phyloP scores from a whole-genome alignment of 2,329 filamentous ascomycete species.

The Paecilomyces niveus region DNA sequence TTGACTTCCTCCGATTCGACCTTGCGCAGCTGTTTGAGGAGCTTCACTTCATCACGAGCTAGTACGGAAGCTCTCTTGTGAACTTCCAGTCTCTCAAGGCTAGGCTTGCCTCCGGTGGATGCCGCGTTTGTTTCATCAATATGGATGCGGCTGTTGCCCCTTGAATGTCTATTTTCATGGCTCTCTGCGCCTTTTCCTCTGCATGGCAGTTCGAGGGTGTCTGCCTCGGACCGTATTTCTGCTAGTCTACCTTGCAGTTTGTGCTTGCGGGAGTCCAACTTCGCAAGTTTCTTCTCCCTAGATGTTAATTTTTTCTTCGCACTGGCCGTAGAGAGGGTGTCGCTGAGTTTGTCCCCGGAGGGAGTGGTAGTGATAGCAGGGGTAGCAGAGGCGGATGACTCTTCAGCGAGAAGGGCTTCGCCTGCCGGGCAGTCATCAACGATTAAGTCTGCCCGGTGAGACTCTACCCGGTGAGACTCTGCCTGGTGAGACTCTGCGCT shows the following conservation, averaged over 20 bases:
- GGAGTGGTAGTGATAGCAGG: neutral
- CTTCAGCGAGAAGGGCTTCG: neutral
- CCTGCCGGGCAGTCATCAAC: neutral
- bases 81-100: slow-evolving; percentile 14
- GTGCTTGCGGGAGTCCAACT: slow-evolving; percentile 34
- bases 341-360: neutral
- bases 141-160: neutral
- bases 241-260: slow-evolving; percentile 32
- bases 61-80: slow-evolving; percentile 24
- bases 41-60: slow-evolving; percentile 27
- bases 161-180: slow-evolving; percentile 5
- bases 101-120: slow-evolving; percentile 3
- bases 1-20: slow-evolving; percentile 36
- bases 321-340: slow-evolving; percentile 6
- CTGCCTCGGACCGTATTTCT: slow-evolving; percentile 25
- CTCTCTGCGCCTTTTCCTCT: slow-evolving; percentile 2
- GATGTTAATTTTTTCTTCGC: slow-evolving; percentile 25
- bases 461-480: slow-evolving; percentile 19
- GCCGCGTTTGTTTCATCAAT: neutral
- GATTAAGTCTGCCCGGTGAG: slow-evolving; percentile 7
- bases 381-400: neutral
- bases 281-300: slow-evolving; percentile 38
- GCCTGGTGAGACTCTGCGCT: slow-evolving; percentile 20
- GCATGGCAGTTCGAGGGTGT: slow-evolving; percentile 16
- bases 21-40: slow-evolving; percentile 33